These are phyloP conservation scores for Globisporangium middletonii DNA, from an alignment of 352 stramenopile species.

Conservation along the genomic window DNA sequence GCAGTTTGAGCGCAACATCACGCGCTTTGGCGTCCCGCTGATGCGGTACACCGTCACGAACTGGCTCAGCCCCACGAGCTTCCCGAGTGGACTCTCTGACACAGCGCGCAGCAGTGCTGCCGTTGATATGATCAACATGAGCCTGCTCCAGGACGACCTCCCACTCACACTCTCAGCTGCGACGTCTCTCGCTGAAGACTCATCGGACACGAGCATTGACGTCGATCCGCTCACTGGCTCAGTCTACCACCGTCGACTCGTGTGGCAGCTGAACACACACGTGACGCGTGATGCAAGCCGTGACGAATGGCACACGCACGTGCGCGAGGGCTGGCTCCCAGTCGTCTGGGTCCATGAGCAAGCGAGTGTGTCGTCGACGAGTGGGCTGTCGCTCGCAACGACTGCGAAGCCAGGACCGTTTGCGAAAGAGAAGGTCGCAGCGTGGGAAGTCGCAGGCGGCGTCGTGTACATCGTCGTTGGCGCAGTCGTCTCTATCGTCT, in stretches of 20 bases:
- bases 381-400: conserved; percentile 8
- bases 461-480: conserved; percentile 20
- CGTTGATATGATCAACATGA: conserved; percentile 33
- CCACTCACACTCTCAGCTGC: conserved; percentile 17
- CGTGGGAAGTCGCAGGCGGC: conserved; percentile 24
- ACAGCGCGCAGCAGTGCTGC: neutral
- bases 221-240: conserved; percentile 41
- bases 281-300: conserved; percentile 7
- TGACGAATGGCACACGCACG: conserved; percentile 32
- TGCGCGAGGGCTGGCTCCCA: conserved; percentile 28
- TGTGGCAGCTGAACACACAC: conserved; percentile 40
- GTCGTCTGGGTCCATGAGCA: conserved; percentile 48
- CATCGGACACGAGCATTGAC: conserved; percentile 21
- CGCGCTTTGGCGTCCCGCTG: conserved; percentile 37
- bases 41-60: conserved; percentile 38
- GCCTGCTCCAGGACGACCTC: conserved; percentile 36
- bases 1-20: conserved; percentile 35
- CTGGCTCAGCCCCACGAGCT: conserved; percentile 28
- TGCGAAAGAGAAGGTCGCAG: conserved; percentile 29
- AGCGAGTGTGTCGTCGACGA: conserved; percentile 21
- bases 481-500: conserved; percentile 7
- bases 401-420: conserved; percentile 20
- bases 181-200: neutral
- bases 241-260: conserved; percentile 39
- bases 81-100: conserved; percentile 26